Conservation (phyloP, 2,329 filamentous ascomycete genomes). For the Colletotrichum filicis region DNA sequence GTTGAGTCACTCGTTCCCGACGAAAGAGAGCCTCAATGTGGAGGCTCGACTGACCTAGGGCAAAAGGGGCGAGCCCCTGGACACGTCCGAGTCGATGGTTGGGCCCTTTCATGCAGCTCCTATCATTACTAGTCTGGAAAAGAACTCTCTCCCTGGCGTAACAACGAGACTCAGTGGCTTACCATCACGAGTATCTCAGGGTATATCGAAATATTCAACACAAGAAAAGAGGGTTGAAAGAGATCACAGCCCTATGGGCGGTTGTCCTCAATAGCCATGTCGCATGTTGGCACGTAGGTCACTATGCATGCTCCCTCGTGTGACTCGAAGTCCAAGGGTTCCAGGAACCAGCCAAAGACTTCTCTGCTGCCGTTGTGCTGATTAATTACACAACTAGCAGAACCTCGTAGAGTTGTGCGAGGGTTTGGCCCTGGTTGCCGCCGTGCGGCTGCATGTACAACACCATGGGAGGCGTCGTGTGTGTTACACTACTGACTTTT, state of each 20-base stretch:
- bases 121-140: background rate
- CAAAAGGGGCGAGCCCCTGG: background rate
- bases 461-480: slow-evolving; percentile 4
- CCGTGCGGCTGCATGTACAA: background rate
- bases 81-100: background rate
- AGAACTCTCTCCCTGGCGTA: too few species aligned
- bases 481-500: background rate
- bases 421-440: slow-evolving; percentile 28
- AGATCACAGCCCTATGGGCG: background rate
- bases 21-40: background rate
- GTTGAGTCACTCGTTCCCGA: background rate
- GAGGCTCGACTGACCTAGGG: slow-evolving; percentile 14
- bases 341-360: background rate
- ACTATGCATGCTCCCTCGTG: slow-evolving; percentile 22
- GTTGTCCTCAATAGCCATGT: slow-evolving; percentile 24
- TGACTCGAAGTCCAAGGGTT: background rate
- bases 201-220: background rate
- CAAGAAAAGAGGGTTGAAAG: too few species aligned
- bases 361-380: background rate
- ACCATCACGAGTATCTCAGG: background rate
- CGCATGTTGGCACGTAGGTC: slow-evolving; percentile 28
- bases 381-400: background rate
- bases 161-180: background rate
- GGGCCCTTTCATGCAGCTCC: background rate
- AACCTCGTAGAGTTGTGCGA: slow-evolving; percentile 6